These are phyloP conservation scores for Acer saccharum DNA, from an alignment of 345 rosid genomes.

Conservation along the genomic window DNA sequence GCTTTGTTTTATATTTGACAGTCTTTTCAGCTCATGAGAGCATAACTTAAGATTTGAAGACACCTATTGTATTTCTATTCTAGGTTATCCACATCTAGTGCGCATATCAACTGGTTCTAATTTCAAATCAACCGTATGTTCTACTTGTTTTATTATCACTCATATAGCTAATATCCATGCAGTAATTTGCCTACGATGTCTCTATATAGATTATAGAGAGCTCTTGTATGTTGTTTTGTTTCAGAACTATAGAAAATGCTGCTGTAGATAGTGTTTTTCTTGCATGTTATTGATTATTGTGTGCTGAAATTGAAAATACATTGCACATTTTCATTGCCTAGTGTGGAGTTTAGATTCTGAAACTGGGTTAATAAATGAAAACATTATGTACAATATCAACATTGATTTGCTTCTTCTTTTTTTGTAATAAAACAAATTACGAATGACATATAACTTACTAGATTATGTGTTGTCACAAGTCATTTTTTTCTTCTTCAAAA, in stretches of 20 bases:
- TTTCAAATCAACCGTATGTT: neutral
- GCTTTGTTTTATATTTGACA: neutral
- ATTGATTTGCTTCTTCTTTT: too few relatives aligned
- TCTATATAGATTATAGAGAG: neutral
- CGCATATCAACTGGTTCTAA: neutral
- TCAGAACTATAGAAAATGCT: neutral
- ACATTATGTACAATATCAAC: too few relatives aligned
- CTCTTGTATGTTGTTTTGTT: neutral
- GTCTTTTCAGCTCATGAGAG: neutral
- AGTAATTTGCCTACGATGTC: neutral
- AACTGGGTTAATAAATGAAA: neutral
- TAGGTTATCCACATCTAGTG: neutral
- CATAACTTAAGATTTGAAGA: too few relatives aligned
- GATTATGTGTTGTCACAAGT: neutral
- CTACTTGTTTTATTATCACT: neutral
- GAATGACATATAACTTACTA: neutral
- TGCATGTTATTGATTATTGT: neutral
- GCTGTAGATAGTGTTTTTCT: neutral
- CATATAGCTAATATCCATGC: neutral
- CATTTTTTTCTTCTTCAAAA: too few relatives aligned
- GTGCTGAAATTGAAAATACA: neutral
- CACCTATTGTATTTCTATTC: neutral
- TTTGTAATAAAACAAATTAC: neutral
- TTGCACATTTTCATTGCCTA: neutral
- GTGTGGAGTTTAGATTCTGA: neutral